These are phyloP conservation scores for Phytophthora capsici DNA, from an alignment of 352 stramenopile genomes.

Conservation along the genomic window DNA sequence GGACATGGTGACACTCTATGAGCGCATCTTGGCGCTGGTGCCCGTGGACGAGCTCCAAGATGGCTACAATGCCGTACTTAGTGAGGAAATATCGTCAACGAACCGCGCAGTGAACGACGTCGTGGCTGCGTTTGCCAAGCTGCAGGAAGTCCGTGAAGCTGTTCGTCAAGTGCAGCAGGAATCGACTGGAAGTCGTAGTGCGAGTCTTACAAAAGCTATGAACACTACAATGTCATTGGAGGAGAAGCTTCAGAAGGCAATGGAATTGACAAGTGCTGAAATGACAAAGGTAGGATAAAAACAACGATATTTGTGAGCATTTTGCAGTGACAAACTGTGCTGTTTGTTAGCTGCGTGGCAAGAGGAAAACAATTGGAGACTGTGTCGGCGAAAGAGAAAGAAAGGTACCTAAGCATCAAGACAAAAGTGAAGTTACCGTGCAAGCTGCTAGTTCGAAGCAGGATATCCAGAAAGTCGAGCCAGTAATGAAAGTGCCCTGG, in stretches of 20 bases:
- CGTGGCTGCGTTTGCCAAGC: conserved; percentile 4
- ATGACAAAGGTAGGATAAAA: not conserved
- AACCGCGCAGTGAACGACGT: conserved; percentile 15
- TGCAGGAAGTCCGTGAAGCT: conserved; percentile 19
- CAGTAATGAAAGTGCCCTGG: not conserved
- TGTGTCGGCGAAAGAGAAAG: not conserved
- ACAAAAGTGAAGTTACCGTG: not conserved
- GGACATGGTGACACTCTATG: conserved; percentile 2
- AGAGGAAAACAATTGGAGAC: conserved; percentile 1
- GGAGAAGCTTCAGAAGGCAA: not conserved
- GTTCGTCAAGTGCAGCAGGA: conserved; percentile 4
- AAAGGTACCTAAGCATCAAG: not conserved
- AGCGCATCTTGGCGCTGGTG: conserved; percentile 21
- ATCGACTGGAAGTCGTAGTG: conserved; percentile 2
- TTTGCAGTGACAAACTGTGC: not conserved
- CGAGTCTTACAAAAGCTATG: conserved; percentile 1
- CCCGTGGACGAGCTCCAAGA: conserved; percentile 3
- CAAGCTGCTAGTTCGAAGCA: not conserved
- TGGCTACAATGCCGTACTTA: conserved; percentile 10
- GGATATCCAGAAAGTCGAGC: not conserved
- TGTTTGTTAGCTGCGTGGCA: not conserved
- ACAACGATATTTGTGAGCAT: no score
- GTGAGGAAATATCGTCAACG: conserved; percentile 6
- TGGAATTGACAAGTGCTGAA: not conserved
- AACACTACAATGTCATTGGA: conserved; percentile 1